Evolutionary conservation across 2,329 filamentous ascomycete genomes (phyloP), one percentile per base, ranked within the genome.

Genomic region (Ilyonectria robusta): DNA sequence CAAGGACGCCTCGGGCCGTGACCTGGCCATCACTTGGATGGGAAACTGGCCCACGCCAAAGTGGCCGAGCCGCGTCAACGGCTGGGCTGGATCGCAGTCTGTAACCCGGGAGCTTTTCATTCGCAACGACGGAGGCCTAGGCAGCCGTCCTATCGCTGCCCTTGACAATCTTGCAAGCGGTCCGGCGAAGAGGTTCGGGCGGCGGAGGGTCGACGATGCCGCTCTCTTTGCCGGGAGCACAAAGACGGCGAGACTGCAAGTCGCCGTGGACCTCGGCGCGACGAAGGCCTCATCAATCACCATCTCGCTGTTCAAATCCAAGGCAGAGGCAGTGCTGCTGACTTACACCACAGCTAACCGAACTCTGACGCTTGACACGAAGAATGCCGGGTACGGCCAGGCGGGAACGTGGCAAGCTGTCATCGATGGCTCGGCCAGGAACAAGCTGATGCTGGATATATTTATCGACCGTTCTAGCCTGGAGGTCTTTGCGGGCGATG

Each of bases 401-500:
- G 67, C 73, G 9, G 76, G 75, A 1, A 73, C 60, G 11, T 79
- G 75, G 76, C 69, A 67, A 15, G 75, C 75, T 4, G 58, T 60
- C 37, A 69, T 78, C 62, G 70, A 44, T 54, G 8, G 4, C 17
- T 8, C 63, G 1, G 48, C 37, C 1, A 62, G 69, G n/a, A 65
- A 72, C 19, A 69, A 71, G 58, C 67, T 79, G 21, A 65, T n/a
- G 13, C 54, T 79, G 47, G 75, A 78, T 51, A 73, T 78, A 23
- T 74, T 78, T 29, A 65, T 79, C 31, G 77, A 78, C 66, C 72
- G 70, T 6, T 74, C 73, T 3, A 71, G 67, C 21, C 48, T 78
- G 51, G 76, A 79, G 67, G 67, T 78, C 19, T 79, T 78, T 67
- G 70, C 59, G 37, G 70, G 70, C 1, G 76, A 78, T 67, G 77